Evolutionary conservation across 768 basidiomycete species (phyloP).

Genomic region (Tylopilus sp.): DNA sequence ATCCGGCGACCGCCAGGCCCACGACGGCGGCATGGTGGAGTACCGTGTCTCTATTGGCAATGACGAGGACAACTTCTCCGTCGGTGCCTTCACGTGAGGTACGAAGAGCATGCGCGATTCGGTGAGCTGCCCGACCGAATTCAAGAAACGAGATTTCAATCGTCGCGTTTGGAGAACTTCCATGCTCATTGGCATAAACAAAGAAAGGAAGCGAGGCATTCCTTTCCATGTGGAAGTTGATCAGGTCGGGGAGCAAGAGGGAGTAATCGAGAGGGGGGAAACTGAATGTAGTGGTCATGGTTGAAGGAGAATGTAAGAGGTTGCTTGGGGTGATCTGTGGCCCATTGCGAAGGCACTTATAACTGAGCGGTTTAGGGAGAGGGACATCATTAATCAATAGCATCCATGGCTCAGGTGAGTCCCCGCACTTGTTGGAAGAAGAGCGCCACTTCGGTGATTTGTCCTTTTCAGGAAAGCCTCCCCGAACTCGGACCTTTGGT

Average conservation of each 20-base stretch:
- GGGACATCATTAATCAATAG: too few relatives aligned
- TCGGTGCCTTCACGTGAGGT: conserved; percentile 28
- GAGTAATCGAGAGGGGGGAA: conserved; percentile 26
- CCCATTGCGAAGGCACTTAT: conserved; percentile 8
- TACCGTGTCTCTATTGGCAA: conserved; percentile 32
- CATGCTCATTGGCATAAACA: conserved; percentile 15
- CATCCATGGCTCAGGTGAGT: too few relatives aligned
- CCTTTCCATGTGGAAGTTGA: conserved; percentile 24
- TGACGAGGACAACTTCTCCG: conserved; percentile 20
- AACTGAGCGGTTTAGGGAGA: too few relatives aligned
- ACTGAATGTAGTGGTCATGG: conserved; percentile 2
- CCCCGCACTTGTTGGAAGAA: too few relatives aligned
- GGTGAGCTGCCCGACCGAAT: conserved; percentile 28
- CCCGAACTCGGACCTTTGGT: too few relatives aligned
- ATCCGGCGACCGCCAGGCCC: conserved; percentile 41
- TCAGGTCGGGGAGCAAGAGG: conserved; percentile 22
- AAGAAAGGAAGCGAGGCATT: conserved; percentile 26
- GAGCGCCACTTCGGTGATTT: too few relatives aligned
- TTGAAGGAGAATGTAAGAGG: neutral
- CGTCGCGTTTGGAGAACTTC: neutral
- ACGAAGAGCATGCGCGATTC: conserved; percentile 39
- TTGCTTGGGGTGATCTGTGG: neutral
- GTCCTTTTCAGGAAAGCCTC: too few relatives aligned
- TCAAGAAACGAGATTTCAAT: conserved; percentile 27
- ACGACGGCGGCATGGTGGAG: conserved; percentile 31